Conservation (phyloP, 768 basidiomycete genomes). For the Infundibulicybe gibba region DNA sequence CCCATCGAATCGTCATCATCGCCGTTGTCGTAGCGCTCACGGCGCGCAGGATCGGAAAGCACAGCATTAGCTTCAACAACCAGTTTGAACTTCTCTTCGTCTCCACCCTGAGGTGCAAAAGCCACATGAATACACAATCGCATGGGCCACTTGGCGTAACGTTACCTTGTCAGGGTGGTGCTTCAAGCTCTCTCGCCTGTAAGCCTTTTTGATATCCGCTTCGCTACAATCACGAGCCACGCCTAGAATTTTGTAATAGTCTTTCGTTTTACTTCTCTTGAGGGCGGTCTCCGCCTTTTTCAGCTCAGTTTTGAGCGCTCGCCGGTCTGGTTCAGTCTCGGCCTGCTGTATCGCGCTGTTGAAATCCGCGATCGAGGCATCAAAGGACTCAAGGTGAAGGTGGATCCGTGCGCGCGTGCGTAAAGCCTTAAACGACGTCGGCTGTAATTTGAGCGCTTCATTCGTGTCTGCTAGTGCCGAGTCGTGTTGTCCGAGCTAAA, state of each 20-base stretch:
- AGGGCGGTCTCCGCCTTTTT: slow-evolving; percentile 79
- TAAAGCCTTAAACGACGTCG: slow-evolving; percentile 78
- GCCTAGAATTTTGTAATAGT: slow-evolving; percentile 81
- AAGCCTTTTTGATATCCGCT: slow-evolving; percentile 85
- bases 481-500: slow-evolving; percentile 57
- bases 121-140: not conserved
- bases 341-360: slow-evolving; percentile 76
- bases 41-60: slow-evolving; percentile 69
- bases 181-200: slow-evolving; percentile 80
- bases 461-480: slow-evolving; percentile 74
- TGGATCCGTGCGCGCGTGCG: slow-evolving; percentile 83
- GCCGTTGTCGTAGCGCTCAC: slow-evolving; percentile 77
- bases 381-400: slow-evolving; percentile 71
- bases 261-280: slow-evolving; percentile 88
- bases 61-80: slow-evolving; percentile 80
- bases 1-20: slow-evolving; percentile 75
- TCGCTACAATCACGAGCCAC: slow-evolving; percentile 60
- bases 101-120: slow-evolving; percentile 66
- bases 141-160: slow-evolving; percentile 5
- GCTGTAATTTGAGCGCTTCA: slow-evolving; percentile 56
- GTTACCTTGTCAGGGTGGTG: slow-evolving; percentile 82
- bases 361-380: slow-evolving; percentile 72
- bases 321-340: slow-evolving; percentile 58
- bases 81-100: slow-evolving; percentile 95
- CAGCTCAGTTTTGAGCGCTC: slow-evolving; percentile 60